phyloP scores from a whole-genome alignment of 306 rosid genomes.

The Senna tora region DNA sequence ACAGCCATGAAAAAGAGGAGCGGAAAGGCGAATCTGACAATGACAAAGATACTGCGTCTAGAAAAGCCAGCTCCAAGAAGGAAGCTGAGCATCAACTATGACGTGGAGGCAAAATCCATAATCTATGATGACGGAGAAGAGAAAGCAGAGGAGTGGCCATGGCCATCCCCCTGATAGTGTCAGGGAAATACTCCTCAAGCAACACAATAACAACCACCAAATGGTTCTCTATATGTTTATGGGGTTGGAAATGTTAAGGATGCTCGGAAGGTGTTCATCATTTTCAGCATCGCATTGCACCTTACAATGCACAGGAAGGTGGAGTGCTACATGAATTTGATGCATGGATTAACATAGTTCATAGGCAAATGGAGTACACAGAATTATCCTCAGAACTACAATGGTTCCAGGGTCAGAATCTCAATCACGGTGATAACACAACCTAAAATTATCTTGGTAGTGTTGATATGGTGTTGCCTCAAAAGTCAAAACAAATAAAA shows the following conservation, averaged over 20 bases:
- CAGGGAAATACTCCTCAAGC: background rate
- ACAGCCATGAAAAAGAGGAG: background rate
- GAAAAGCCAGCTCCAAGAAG: background rate
- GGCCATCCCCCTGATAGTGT: slow-evolving; percentile 19
- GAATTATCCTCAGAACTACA: background rate
- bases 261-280: too few species aligned
- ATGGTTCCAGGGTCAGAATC: too few species aligned
- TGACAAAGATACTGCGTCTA: background rate
- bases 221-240: background rate
- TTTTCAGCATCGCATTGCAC: background rate
- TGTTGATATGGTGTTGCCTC: background rate
- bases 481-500: background rate
- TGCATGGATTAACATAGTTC: background rate
- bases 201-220: background rate
- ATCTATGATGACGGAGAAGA: slow-evolving; percentile 9
- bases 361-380: background rate
- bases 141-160: slow-evolving; percentile 30
- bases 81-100: slow-evolving; percentile 20
- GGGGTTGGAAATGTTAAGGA: background rate
- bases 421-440: too few species aligned
- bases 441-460: too few species aligned
- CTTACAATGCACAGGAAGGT: background rate
- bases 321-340: background rate
- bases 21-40: background rate
- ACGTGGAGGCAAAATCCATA: background rate